Evolutionary conservation across 257 asterid genomes (phyloP).

Genomic region (Nicotiana sylvestris): DNA sequence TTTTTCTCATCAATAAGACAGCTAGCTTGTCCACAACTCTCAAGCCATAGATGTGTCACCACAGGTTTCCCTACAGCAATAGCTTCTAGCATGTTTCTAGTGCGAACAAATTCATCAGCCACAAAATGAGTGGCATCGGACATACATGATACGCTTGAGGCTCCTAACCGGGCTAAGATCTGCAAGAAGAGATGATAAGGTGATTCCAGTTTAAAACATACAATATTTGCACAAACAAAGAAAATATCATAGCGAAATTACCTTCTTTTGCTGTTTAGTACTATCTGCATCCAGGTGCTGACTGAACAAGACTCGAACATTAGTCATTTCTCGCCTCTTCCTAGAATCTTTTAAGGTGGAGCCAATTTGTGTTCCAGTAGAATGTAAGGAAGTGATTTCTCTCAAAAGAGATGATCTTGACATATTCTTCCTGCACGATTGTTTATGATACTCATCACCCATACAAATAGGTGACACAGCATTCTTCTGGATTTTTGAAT

Average conservation of each 20-base stretch:
- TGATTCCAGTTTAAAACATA: conserved; percentile 16
- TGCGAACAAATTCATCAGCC: conserved; percentile 87
- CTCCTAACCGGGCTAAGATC: conserved; percentile 80
- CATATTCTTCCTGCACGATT: conserved; percentile 57
- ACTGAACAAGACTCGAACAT: conserved; percentile 78
- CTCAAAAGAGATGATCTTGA: conserved; percentile 44
- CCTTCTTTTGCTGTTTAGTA: conserved; percentile 81
- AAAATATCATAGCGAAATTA: conserved; percentile 10
- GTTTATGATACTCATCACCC: conserved; percentile 89
- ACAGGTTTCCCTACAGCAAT: conserved; percentile 91
- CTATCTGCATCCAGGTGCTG: conserved; percentile 78
- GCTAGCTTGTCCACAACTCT: conserved; percentile 80
- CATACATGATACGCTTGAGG: conserved; percentile 58
- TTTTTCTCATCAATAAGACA: conserved; percentile 79
- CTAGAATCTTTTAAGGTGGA: conserved; percentile 45
- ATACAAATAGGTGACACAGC: conserved; percentile 76
- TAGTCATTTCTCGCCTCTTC: conserved; percentile 70
- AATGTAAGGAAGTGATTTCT: conserved; percentile 39
- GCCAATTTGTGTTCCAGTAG: conserved; percentile 25
- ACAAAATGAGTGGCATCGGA: conserved; percentile 92
- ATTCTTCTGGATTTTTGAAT: conserved; percentile 32
- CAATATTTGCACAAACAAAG: background rate
- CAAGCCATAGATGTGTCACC: conserved; percentile 84
- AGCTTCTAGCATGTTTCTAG: conserved; percentile 92
- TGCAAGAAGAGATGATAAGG: conserved; percentile 21